Percentiles rank a stretch among this genome's conserved stretches.
phyloP scores from a whole-genome alignment of 2,329 filamentous ascomycete species.

The Monosporascus sp. region DNA sequence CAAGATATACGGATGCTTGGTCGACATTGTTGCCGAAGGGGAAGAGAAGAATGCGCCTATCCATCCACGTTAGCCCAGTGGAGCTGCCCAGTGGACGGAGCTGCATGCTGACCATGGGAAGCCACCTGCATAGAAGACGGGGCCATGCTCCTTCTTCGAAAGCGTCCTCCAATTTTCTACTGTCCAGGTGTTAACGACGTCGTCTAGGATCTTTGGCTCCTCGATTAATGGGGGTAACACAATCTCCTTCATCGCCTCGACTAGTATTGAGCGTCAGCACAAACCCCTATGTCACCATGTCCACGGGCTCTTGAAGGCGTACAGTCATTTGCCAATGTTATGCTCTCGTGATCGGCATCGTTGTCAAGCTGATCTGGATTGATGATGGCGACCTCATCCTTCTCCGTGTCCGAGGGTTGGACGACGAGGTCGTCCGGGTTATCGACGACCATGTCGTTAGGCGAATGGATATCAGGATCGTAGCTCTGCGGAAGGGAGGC shows the following conservation, averaged over 20 bases:
- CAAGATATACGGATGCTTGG: conserved; percentile 89
- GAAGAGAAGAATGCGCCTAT: conserved; percentile 89
- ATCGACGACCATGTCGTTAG: conserved; percentile 53
- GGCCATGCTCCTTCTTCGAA: conserved; percentile 78
- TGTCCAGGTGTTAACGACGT: conserved; percentile 77
- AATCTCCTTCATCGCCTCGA: conserved; percentile 78
- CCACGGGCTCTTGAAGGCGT: conserved; percentile 23
- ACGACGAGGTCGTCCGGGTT: conserved; percentile 50
- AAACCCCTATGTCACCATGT: not conserved
- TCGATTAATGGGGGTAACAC: conserved; percentile 67
- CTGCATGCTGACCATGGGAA: conserved; percentile 68
- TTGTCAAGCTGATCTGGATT: conserved; percentile 46
- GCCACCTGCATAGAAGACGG: conserved; percentile 78
- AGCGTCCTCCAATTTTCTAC: conserved; percentile 77
- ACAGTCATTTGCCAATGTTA: conserved; percentile 50
- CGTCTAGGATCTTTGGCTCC: conserved; percentile 74
- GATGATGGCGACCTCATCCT: conserved; percentile 49
- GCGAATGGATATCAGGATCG: conserved; percentile 46
- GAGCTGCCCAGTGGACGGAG: not conserved
- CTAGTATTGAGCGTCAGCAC: conserved; percentile 39
- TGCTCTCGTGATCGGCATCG: conserved; percentile 42
- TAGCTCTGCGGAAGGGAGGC: conserved; percentile 37
- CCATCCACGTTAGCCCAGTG: conserved; percentile 11
- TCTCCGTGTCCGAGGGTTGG: conserved; percentile 40
- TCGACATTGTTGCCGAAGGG: conserved; percentile 93